phyloP scores from a whole-genome alignment of 768 basidiomycete genomes.

The Imleria badia region DNA sequence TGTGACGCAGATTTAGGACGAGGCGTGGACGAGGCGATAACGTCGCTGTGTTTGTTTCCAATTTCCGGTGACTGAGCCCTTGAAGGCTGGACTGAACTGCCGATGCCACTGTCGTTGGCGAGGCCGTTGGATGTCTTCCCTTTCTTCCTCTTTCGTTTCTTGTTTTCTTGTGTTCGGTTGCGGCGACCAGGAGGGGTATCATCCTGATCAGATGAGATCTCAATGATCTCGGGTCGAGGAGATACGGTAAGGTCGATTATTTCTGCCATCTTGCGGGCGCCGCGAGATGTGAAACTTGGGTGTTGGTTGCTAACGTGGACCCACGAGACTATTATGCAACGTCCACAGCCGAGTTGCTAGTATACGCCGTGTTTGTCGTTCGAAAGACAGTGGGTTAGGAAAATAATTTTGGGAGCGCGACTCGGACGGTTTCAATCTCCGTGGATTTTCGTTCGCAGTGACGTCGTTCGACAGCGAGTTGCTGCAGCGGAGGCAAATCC shows the following conservation, averaged over 20 bases:
- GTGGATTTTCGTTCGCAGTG: too few species aligned
- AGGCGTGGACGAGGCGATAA: slow-evolving; percentile 10
- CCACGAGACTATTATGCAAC: too few species aligned
- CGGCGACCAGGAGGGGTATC: background rate
- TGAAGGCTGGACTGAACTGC: slow-evolving; percentile 19
- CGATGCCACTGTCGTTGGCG: slow-evolving; percentile 8
- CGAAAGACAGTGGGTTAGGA: background rate
- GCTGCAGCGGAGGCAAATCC: too few species aligned
- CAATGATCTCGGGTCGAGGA: slow-evolving; percentile 29
- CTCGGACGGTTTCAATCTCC: too few species aligned
- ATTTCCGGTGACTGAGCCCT: slow-evolving; percentile 19
- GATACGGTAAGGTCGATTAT: slow-evolving; percentile 36
- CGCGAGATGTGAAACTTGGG: background rate
- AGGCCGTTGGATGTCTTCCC: slow-evolving; percentile 20
- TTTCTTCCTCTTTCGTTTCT: slow-evolving; percentile 30
- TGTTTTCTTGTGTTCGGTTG: slow-evolving; percentile 14
- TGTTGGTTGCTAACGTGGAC: background rate
- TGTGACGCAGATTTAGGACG: slow-evolving; percentile 42
- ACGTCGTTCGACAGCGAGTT: too few species aligned
- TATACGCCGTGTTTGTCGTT: background rate
- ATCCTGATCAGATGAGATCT: slow-evolving; percentile 30
- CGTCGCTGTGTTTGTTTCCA: slow-evolving; percentile 2
- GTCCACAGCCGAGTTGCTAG: too few species aligned
- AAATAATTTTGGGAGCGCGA: too few species aligned
- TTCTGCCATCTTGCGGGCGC: slow-evolving; percentile 23